A percentile compares a stretch with the other conserved stretches of the same genome.
These are phyloP conservation scores for Xylariales sp. DNA, from an alignment of 2,329 filamentous ascomycete genomes.

Conservation along the genomic window DNA sequence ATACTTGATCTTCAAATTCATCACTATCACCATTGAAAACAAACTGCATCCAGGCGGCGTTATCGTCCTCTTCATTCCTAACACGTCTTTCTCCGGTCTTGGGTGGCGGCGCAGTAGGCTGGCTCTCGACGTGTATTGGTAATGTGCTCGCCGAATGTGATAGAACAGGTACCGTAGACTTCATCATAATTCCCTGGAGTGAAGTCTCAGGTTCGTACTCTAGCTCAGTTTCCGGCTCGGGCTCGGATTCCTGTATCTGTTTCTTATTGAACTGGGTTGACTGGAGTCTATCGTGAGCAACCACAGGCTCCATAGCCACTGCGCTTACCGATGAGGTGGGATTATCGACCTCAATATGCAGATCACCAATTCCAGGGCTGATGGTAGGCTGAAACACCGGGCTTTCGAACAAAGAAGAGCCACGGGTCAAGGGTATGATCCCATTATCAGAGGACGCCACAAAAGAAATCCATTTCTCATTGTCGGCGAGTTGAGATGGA, in stretches of 20 bases:
- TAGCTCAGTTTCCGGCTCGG: no score
- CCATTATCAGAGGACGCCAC: conserved; percentile 1
- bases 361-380: conserved; percentile 6
- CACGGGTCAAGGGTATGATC: conserved; percentile 9
- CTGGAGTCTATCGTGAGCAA: neutral
- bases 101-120: neutral
- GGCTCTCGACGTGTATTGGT: neutral
- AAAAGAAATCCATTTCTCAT: conserved; percentile 6
- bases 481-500: conserved; percentile 6
- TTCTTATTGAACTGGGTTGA: neutral
- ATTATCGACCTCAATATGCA: neutral
- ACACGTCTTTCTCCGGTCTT: conserved; percentile 1
- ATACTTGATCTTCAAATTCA: conserved; percentile 16
- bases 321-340: neutral
- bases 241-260: neutral
- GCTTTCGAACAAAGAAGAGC: conserved; percentile 9
- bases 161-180: neutral
- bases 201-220: no score
- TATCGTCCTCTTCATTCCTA: conserved; percentile 13
- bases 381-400: neutral
- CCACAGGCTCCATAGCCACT: neutral
- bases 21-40: conserved; percentile 20
- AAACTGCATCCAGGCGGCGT: conserved; percentile 26
- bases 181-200: no score
- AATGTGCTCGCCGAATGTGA: neutral